Conservation (phyloP, 140 eudicot species). For the Erigeron philadelphicus region DNA sequence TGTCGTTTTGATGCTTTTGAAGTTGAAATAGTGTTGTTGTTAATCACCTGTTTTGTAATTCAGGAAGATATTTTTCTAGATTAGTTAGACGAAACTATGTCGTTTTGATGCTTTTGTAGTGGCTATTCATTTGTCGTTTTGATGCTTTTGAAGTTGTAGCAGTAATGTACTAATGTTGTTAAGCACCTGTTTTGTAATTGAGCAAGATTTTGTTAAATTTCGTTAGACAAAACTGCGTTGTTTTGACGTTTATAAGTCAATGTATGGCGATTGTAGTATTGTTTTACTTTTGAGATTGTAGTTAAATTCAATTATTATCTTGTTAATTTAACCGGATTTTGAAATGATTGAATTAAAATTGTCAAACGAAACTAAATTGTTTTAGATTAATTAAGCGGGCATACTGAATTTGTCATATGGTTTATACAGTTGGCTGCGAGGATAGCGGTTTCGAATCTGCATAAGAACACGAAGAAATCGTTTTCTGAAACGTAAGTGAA, state of each 20-base stretch:
- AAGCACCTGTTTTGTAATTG: too few species aligned
- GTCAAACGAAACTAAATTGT: background rate
- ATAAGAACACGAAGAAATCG: slow-evolving; percentile 79
- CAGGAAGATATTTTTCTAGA: too few species aligned
- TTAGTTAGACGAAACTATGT: background rate
- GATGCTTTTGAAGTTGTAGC: background rate
- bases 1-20: too few species aligned
- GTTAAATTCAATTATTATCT: too few species aligned
- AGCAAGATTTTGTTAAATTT: too few species aligned
- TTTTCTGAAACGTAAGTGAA: slow-evolving; percentile 90
- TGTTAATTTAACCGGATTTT: too few species aligned
- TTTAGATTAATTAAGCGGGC: background rate
- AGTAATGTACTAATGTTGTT: too few species aligned
- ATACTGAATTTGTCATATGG: background rate
- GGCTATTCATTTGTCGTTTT: too few species aligned
- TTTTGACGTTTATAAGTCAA: background rate
- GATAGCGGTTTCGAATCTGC: slow-evolving; percentile 86
- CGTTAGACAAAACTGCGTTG: background rate
- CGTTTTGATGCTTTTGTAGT: background rate
- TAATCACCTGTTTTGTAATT: background rate
- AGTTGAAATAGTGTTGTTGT: too few species aligned
- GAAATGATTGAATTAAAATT: background rate
- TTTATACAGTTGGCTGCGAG: slow-evolving; percentile 77
- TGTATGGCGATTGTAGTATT: too few species aligned
- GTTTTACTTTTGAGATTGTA: too few species aligned